Evolutionary conservation across 1,284 basidiomycete species (phyloP).

Genomic region (Uromyces viciae-fabae): DNA sequence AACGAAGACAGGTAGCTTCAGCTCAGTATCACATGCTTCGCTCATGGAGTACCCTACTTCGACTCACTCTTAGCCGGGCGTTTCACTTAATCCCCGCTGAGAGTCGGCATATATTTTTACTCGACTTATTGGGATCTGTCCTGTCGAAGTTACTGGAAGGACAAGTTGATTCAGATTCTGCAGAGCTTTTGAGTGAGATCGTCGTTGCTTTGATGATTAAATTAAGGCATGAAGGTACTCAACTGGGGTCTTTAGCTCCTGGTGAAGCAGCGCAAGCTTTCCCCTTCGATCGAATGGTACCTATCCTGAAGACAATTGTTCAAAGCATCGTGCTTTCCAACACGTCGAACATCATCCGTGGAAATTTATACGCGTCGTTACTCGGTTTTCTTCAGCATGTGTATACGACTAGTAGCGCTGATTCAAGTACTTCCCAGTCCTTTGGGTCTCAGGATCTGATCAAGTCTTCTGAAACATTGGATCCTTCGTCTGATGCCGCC

Average conservation of each 20-base stretch:
- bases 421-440: background rate
- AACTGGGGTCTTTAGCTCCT: constrained; percentile 27
- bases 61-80: constrained; percentile 75
- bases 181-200: constrained; percentile 51
- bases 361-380: constrained; percentile 45
- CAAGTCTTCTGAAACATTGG: background rate
- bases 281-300: constrained; percentile 41
- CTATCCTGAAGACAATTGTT: constrained; percentile 37
- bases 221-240: constrained; percentile 38
- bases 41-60: constrained; percentile 75
- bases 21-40: constrained; percentile 69
- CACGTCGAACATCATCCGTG: constrained; percentile 36
- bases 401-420: constrained; percentile 36
- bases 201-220: constrained; percentile 45
- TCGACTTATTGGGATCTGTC: constrained; percentile 75
- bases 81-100: constrained; percentile 75
- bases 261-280: constrained; percentile 44
- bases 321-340: constrained; percentile 41
- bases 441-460: constrained; percentile 22
- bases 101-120: constrained; percentile 75
- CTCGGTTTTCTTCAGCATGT: constrained; percentile 44
- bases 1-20: constrained; percentile 71
- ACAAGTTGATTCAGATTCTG: constrained; percentile 67
- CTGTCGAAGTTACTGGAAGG: constrained; percentile 57
- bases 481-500: constrained; percentile 20